Evolutionary conservation across 78 protist species (phyloP).

Genomic region (Speleostelium caveatum): DNA sequence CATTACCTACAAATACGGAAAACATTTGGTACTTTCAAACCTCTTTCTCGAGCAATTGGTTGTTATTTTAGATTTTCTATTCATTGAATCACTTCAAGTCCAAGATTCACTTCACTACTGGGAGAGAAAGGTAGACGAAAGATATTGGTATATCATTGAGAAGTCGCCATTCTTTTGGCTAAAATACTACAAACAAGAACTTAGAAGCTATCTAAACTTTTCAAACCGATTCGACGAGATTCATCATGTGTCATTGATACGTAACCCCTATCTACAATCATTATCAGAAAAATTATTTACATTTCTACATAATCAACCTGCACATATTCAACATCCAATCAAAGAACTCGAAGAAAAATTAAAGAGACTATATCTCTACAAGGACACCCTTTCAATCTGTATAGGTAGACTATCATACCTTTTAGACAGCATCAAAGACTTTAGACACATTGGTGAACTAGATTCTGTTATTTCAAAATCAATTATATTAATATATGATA

Average conservation of each 20-base stretch:
- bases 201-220: neutral
- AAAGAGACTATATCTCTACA: neutral
- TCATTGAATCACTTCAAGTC: neutral
- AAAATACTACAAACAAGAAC: slow-evolving; percentile 16
- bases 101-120: slow-evolving; percentile 8
- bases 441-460: neutral
- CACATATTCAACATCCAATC: slow-evolving; percentile 35
- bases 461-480: slow-evolving; percentile 2
- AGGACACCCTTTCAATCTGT: neutral
- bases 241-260: slow-evolving; percentile 14
- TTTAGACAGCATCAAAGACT: neutral
- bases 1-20: slow-evolving; percentile 34
- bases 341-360: slow-evolving; percentile 16
- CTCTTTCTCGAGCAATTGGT: slow-evolving; percentile 38
- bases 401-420: slow-evolving; percentile 57
- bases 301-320: neutral
- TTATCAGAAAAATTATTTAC: neutral
- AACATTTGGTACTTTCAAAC: slow-evolving; percentile 24
- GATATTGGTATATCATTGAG: slow-evolving; percentile 12
- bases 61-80: slow-evolving; percentile 24
- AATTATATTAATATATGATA: slow-evolving; percentile 1
- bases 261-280: no score
- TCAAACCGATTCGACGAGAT: slow-evolving; percentile 9
- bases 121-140: slow-evolving; percentile 1
- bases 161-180: slow-evolving; percentile 70